These are phyloP conservation scores for Lachnellula hyalina DNA, from an alignment of 2,329 filamentous ascomycete species.

Conservation along the genomic window DNA sequence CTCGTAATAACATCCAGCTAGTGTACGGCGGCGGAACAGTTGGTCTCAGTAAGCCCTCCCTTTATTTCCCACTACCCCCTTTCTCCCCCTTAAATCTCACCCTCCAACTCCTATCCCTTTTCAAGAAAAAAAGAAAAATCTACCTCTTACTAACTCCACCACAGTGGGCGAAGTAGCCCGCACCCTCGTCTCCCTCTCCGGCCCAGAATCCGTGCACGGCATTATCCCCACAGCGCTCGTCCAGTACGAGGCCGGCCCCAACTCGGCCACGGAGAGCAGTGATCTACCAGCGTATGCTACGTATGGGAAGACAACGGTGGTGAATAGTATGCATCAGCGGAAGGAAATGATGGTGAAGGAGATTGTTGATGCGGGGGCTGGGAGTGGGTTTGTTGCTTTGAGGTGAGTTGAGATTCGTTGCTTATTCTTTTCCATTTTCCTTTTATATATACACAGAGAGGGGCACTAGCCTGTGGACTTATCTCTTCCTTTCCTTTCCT, in stretches of 20 bases:
- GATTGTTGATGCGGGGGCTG: conserved; percentile 74
- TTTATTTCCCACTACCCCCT: no score
- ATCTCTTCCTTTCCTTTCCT: neutral
- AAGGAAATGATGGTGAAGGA: conserved; percentile 91
- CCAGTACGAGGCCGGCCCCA: conserved; percentile 64
- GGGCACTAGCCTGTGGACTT: neutral
- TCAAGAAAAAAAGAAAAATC: no score
- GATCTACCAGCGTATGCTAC: conserved; percentile 40
- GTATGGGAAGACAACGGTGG: conserved; percentile 82
- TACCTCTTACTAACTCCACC: no score
- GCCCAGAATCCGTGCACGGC: conserved; percentile 79
- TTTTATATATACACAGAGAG: no score
- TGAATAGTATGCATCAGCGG: conserved; percentile 92
- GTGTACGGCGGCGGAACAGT: conserved; percentile 95
- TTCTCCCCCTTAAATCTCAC: no score
- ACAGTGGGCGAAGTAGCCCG: conserved; percentile 80
- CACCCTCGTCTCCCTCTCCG: conserved; percentile 76
- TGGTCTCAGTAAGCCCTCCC: conserved; percentile 54
- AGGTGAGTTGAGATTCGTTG: conserved; percentile 43
- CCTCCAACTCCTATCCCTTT: no score
- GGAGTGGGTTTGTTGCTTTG: conserved; percentile 84
- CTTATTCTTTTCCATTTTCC: no score
- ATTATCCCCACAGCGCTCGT: conserved; percentile 88
- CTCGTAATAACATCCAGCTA: conserved; percentile 75
- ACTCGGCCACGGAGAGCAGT: conserved; percentile 17